These are phyloP conservation scores for Ceratobasidium sp. DNA, from an alignment of 1,284 basidiomycete genomes.

Conservation along the genomic window DNA sequence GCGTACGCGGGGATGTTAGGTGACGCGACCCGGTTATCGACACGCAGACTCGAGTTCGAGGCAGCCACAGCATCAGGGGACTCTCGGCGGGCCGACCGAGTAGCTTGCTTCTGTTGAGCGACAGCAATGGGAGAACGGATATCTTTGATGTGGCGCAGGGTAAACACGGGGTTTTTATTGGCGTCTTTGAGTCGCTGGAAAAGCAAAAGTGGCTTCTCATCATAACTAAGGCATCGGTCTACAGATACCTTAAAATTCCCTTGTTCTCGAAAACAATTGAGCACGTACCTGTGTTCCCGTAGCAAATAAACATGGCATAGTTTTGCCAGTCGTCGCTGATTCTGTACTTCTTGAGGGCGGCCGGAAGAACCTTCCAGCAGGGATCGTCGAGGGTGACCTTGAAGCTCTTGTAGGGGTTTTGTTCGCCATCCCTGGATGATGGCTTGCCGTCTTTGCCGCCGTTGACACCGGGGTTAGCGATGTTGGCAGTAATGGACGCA, in stretches of 20 bases:
- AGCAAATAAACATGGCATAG: slow-evolving; percentile 99
- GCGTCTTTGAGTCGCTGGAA: slow-evolving; percentile 98
- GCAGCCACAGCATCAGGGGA: slow-evolving; percentile 15
- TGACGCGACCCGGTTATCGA: slow-evolving; percentile 24
- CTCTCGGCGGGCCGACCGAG: slow-evolving; percentile 52
- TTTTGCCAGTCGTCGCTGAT: slow-evolving; percentile 99
- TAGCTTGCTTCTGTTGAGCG: slow-evolving; percentile 90
- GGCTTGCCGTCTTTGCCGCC: slow-evolving; percentile 31
- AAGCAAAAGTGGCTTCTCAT: slow-evolving; percentile 94
- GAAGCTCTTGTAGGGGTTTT: slow-evolving; percentile 72
- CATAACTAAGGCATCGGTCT: slow-evolving; percentile 95
- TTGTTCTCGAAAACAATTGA: slow-evolving; percentile 20
- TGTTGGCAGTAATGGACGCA: slow-evolving; percentile 35
- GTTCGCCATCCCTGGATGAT: slow-evolving; percentile 47
- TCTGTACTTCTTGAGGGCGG: slow-evolving; percentile 97
- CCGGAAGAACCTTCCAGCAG: slow-evolving; percentile 96
- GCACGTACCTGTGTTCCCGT: slow-evolving; percentile 79
- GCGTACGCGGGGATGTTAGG: slow-evolving; percentile 43
- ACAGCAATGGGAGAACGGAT: slow-evolving; percentile 96
- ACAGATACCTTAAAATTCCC: slow-evolving; percentile 27
- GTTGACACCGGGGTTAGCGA: slow-evolving; percentile 14
- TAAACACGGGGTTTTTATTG: slow-evolving; percentile 97
- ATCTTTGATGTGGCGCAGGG: slow-evolving; percentile 98
- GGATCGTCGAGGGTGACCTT: slow-evolving; percentile 94
- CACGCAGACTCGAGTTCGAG: background rate